Percentiles rank a stretch among this genome's conserved stretches.
phyloP scores from a whole-genome alignment of 306 rosid genomes.

The Hippophae rhamnoides region DNA sequence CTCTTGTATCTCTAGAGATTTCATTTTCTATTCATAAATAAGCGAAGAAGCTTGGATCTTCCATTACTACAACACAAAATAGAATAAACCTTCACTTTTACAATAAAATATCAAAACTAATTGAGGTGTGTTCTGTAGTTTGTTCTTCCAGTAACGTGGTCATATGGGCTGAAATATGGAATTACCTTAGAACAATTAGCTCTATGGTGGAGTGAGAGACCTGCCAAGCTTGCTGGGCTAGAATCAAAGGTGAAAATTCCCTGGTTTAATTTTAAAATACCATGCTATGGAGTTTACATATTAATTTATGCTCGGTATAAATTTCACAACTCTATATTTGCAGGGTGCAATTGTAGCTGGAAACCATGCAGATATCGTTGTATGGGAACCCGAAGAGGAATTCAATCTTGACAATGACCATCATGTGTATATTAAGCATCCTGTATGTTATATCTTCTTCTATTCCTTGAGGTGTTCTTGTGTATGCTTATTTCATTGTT shows the following conservation, averaged over 20 bases:
- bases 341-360: conserved; percentile 75
- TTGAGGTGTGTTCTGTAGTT: conserved; percentile 36
- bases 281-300: neutral
- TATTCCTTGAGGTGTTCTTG: conserved; percentile 4
- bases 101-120: too few relatives aligned
- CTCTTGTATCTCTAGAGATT: neutral
- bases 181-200: conserved; percentile 65
- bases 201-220: conserved; percentile 84
- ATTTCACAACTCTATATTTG: conserved; percentile 8
- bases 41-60: too few relatives aligned
- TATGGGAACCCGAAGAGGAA: conserved; percentile 85
- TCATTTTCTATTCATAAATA: too few relatives aligned
- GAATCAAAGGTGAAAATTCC: conserved; percentile 50
- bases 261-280: neutral
- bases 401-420: conserved; percentile 46
- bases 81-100: too few relatives aligned
- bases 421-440: conserved; percentile 54
- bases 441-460: conserved; percentile 34
- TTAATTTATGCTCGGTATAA: neutral
- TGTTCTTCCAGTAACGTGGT: conserved; percentile 80
- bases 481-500: conserved; percentile 3
- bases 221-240: conserved; percentile 69
- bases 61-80: too few relatives aligned
- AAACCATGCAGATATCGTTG: conserved; percentile 77
- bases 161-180: conserved; percentile 71